phyloP scores from a whole-genome alignment of 257 asterid species.

The Buddleja alternifolia region DNA sequence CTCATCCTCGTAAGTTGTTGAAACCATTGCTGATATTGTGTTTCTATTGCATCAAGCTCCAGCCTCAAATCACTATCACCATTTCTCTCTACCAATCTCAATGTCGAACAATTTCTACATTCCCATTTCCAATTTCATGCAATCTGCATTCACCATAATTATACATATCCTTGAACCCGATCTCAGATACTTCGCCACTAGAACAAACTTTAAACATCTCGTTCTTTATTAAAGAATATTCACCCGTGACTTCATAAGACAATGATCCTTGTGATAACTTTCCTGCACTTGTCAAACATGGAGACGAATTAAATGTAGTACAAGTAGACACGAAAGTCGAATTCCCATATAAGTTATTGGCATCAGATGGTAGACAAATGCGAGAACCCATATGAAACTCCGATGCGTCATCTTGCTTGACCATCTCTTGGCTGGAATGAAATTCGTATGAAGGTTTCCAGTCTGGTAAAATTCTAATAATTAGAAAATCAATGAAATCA shows the following conservation, averaged over 20 bases:
- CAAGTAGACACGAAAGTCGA: conserved; percentile 29
- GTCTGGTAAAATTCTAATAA: conserved; percentile 50
- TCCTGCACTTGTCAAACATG: conserved; percentile 18
- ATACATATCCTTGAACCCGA: conserved; percentile 42
- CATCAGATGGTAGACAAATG: no score
- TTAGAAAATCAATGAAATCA: conserved; percentile 61
- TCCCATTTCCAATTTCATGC: conserved; percentile 34
- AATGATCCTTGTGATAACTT: conserved; percentile 50
- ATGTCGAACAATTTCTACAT: conserved; percentile 36
- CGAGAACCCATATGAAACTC: background rate
- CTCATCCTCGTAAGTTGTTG: conserved; percentile 38
- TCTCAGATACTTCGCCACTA: conserved; percentile 37
- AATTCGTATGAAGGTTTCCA: conserved; percentile 56
- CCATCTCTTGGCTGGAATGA: conserved; percentile 37
- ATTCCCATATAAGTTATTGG: conserved; percentile 21
- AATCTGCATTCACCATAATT: conserved; percentile 40
- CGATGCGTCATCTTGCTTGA: conserved; percentile 26
- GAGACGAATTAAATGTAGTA: conserved; percentile 33
- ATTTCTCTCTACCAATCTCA: conserved; percentile 31
- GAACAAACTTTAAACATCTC: conserved; percentile 36
- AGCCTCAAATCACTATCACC: conserved; percentile 27
- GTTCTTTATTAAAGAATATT: conserved; percentile 34
- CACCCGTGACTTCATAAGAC: conserved; percentile 41
- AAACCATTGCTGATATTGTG: conserved; percentile 38
- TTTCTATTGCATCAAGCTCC: conserved; percentile 41